Evolutionary conservation across 495 filamentous ascomycete species (phyloP), one percentile per base, ranked within the genome.

Genomic region (Extremus antarcticus): DNA sequence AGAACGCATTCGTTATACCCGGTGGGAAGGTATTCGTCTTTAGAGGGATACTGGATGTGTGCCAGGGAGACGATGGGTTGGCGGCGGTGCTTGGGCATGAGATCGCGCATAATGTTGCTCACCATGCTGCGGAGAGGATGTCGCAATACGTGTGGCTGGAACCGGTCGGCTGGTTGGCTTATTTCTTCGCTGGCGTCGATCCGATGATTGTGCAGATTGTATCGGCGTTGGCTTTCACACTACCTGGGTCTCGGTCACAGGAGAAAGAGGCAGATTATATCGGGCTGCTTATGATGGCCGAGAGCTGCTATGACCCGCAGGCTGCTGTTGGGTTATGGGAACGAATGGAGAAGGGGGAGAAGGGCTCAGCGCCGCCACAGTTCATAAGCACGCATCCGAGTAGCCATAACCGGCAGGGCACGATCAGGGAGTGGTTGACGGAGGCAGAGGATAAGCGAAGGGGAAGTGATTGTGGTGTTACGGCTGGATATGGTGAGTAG

Each of bases 21-120:
- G 89, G 88, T 8, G 90, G 90, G 1, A 94, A 94, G 62, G 90
- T 97, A 17, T 95, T 96, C 62, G 90, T 97, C 3, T 94, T 85
- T 59, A 86, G 80, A 10, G 70, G 91, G 19, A 85, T 97, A 19
- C 63, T 97, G 43, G 79, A 80, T 1, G 73, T 95, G 16, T 86
- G 85, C 46, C 52, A 72, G 41, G 79, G 75, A 50, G 86, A 94
- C 32, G 78, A 87, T 60, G 87, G 85, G 0, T 70, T 96, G 17
- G 91, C 91, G 15, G 80, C 88, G 2, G 86, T 96, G 0, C 71
- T 96, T 8, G 88, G 87, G 4, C 91, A 97, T 66, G 91, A 96
- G 71, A 94, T 97, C 55, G 87, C 88, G n/a, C 91, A 97, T 65
- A 87, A 87, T 38, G 72, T 95, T 0, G 90, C 90, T 1, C 81